Evolutionary conservation across 768 basidiomycete species (phyloP), one percentile per base, ranked within the genome.

Genomic region (Hemileccinum impolitum): DNA sequence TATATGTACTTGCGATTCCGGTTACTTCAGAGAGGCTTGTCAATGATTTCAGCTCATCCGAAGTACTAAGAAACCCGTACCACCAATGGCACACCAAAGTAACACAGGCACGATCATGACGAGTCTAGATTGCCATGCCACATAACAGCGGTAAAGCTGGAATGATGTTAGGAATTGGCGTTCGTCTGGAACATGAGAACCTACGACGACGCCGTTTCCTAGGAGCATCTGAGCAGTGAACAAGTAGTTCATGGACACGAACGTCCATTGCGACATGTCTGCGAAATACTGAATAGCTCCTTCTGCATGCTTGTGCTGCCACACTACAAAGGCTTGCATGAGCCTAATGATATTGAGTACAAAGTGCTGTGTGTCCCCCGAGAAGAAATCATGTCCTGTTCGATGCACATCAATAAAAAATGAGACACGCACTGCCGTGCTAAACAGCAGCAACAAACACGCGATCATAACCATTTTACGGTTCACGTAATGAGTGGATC

Each of bases 171-270:
- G 39, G 13, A 15, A 6, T 39, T n/a, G 21, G 14, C 8, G 4
- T 31, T 35, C 37, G 5, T 17, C 15, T 9, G 3, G 18, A 53
- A 13, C 5, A 11, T 3, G 17, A 31, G 18, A 35, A 48, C 60
- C 9, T 35, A 70, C 68, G 14, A 70, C 39, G 3, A 69, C 60
- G 3, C 58, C 54, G 19, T 69, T 66, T 1, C 68, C 68, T 4
- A 68, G 30, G 0, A 70, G 43, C 3, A 66, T 66, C 36, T 69
- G 65, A 23, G 56, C 47, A 26, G 52, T 39, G 4, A 59, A 66
- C 21, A 60, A 35, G 11, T 41, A 47, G 30, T 60, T 64, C 45
- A 65, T 66, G 41, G 43, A 54, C 47, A 67, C 56, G 35, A 68
- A 69, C 7, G 66, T 63, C 46, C 55, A 58, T 15, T 66, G 54